A percentile compares a stretch with the other conserved stretches of the same genome.
Evolutionary conservation across 352 stramenopile genomes (phyloP).

Genomic region (Pythium aquatile): DNA sequence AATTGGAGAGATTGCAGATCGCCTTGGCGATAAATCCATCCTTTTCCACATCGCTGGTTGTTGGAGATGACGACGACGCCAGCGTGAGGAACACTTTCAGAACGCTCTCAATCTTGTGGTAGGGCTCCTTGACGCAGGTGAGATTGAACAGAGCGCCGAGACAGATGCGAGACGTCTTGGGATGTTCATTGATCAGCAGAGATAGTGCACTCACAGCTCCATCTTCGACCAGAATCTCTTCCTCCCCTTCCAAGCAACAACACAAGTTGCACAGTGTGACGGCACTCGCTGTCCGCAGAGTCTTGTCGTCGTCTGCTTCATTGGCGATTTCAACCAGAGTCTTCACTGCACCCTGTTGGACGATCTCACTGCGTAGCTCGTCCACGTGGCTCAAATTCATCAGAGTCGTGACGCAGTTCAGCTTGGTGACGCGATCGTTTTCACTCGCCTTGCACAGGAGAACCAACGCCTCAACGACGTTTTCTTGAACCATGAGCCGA

Average conservation of each 20-base stretch:
- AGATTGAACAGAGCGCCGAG: slow-evolving; percentile 86
- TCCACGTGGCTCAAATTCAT: slow-evolving; percentile 81
- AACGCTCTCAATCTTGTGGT: slow-evolving; percentile 85
- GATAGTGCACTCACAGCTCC: slow-evolving; percentile 78
- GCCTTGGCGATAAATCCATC: slow-evolving; percentile 68
- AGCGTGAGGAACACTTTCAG: slow-evolving; percentile 74
- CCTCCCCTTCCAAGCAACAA: slow-evolving; percentile 62
- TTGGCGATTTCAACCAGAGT: slow-evolving; percentile 74
- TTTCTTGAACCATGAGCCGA: slow-evolving; percentile 83
- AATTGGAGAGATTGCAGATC: slow-evolving; percentile 88
- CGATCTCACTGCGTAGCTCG: slow-evolving; percentile 58
- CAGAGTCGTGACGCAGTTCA: slow-evolving; percentile 81
- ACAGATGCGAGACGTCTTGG: slow-evolving; percentile 64
- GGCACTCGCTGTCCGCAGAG: slow-evolving; percentile 74
- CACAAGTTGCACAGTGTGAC: slow-evolving; percentile 88
- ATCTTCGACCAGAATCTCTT: slow-evolving; percentile 79
- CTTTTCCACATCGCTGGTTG: slow-evolving; percentile 12
- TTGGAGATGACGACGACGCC: slow-evolving; percentile 32
- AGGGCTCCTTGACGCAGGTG: slow-evolving; percentile 83
- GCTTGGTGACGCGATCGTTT: slow-evolving; percentile 55
- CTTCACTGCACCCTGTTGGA: slow-evolving; percentile 70
- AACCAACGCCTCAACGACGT: slow-evolving; percentile 84
- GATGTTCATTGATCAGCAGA: slow-evolving; percentile 76
- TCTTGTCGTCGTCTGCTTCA: slow-evolving; percentile 51
- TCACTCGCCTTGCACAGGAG: slow-evolving; percentile 52